Conservation (phyloP, 208 protist species). For the Trypanosoma scelopori region DNA sequence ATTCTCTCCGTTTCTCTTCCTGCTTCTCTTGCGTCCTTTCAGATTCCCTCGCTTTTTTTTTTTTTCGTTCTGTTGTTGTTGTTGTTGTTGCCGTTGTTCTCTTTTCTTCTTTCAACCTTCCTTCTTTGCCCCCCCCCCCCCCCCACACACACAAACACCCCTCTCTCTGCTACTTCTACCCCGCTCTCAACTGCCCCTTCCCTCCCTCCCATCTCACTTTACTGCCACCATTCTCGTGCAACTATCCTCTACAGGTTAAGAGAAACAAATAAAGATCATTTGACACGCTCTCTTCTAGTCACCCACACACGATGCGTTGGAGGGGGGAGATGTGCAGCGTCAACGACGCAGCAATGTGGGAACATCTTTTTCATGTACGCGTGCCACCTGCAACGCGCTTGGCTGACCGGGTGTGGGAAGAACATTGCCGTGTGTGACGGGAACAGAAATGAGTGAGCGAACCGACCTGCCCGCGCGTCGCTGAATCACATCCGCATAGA, state of each 20-base stretch:
- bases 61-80: no score
- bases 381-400: conserved; percentile 43
- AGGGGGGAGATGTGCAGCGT: background rate
- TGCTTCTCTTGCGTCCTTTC: conserved; percentile 1
- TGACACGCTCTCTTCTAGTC: background rate
- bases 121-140: no score
- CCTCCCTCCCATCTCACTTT: no score
- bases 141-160: no score
- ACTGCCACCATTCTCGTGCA: background rate
- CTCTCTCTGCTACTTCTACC: conserved; percentile 7
- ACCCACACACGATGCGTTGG: no score
- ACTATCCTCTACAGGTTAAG: background rate
- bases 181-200: background rate
- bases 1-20: background rate
- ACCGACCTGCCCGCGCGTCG: conserved; percentile 58
- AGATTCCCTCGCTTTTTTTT: background rate
- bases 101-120: conserved; percentile 10
- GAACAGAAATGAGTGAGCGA: conserved; percentile 40
- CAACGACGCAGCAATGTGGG: background rate
- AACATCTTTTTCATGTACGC: conserved; percentile 27
- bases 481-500: conserved; percentile 63
- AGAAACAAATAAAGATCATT: no score
- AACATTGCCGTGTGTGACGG: conserved; percentile 48
- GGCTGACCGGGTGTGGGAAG: conserved; percentile 32
- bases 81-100: no score